Evolutionary conservation across 345 rosid species (phyloP).

Genomic region (Gossypium rotundifolium): DNA sequence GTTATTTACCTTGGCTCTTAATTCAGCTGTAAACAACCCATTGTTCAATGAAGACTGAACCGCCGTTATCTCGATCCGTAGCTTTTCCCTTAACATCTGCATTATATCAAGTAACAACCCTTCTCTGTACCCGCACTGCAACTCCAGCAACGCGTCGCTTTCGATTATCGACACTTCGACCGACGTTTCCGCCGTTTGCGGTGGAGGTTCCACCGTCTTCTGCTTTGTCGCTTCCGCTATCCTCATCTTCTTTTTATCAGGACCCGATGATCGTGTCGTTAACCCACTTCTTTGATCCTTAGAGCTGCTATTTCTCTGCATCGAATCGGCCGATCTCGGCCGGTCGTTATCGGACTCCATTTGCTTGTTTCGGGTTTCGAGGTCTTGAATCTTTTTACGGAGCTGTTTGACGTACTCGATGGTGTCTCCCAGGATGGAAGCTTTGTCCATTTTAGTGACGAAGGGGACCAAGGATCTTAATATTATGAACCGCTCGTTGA

Average conservation of each 20-base stretch:
- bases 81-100: constrained; percentile 56
- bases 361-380: constrained; percentile 48
- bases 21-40: constrained; percentile 58
- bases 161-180: constrained; percentile 95
- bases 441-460: constrained; percentile 99
- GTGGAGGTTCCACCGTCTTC: constrained; percentile 28
- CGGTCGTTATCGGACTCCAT: constrained; percentile 42
- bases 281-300: constrained; percentile 37
- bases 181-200: constrained; percentile 19
- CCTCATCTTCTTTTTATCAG: constrained; percentile 54
- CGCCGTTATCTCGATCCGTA: constrained; percentile 60
- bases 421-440: constrained; percentile 90
- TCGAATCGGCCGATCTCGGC: constrained; percentile 26
- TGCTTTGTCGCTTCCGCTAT: constrained; percentile 44
- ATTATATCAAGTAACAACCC: constrained; percentile 78
- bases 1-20: constrained; percentile 72
- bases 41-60: constrained; percentile 58
- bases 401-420: constrained; percentile 92
- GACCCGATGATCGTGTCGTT: constrained; percentile 22
- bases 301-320: constrained; percentile 23
- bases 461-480: constrained; percentile 87
- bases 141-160: constrained; percentile 72
- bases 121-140: constrained; percentile 66
- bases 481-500: constrained; percentile 82
- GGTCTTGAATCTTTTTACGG: constrained; percentile 69